Percentiles rank a stretch among this genome's conserved stretches.
These are phyloP conservation scores for Amaranthus hypochondriacus DNA, from an alignment of 148 eudicot genomes.

Conservation along the genomic window DNA sequence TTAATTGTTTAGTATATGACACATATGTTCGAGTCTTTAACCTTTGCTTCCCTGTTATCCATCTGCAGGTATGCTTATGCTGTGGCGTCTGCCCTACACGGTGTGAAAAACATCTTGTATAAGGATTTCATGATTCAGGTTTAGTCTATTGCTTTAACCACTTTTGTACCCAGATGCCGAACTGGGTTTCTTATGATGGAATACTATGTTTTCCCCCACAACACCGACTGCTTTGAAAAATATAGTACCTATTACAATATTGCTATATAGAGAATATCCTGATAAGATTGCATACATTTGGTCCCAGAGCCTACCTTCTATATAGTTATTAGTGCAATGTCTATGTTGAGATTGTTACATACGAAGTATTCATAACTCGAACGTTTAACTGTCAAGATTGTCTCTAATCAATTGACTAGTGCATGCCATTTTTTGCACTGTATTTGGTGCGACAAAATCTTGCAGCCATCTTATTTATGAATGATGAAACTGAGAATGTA, in stretches of 20 bases:
- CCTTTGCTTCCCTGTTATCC: conserved; percentile 1
- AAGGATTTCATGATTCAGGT: conserved; percentile 99
- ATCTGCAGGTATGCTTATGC: conserved; percentile 91
- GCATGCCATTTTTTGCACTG: not conserved
- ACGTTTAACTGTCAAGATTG: too few species aligned
- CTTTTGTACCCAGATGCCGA: not conserved
- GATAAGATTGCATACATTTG: too few species aligned
- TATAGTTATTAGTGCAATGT: too few species aligned
- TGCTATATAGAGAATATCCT: not conserved
- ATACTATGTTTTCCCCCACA: not conserved
- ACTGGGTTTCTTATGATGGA: not conserved
- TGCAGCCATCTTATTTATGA: not conserved
- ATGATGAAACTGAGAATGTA: conserved; percentile 5
- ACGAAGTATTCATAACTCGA: too few species aligned
- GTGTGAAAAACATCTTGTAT: conserved; percentile 78
- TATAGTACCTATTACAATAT: too few species aligned
- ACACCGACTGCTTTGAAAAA: not conserved
- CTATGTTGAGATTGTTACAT: too few species aligned
- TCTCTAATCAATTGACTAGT: not conserved
- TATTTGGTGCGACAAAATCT: not conserved
- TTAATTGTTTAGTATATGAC: not conserved
- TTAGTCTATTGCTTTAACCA: conserved; percentile 1
- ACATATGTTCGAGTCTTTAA: not conserved
- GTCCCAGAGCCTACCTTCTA: too few species aligned
- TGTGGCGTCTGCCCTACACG: conserved; percentile 88